Evolutionary conservation across 768 basidiomycete genomes (phyloP).

Genomic region (Daedaleopsis sinensis): DNA sequence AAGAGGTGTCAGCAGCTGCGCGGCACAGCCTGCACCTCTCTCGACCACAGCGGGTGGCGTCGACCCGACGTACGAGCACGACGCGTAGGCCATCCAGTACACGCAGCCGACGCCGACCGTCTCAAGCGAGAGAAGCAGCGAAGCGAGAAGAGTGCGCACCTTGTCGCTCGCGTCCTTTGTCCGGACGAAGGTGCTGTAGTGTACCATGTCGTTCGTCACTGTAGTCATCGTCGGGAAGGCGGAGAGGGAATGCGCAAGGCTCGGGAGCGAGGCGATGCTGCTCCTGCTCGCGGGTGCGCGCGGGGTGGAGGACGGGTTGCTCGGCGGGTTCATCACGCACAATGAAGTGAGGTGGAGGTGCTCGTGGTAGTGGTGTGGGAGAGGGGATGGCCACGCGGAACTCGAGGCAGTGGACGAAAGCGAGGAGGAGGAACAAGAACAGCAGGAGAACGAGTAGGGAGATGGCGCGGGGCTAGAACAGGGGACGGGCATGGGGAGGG

Average conservation of each 20-base stretch:
- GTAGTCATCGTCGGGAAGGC: slow-evolving; percentile 32
- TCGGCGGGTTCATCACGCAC: not conserved
- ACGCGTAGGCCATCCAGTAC: not conserved
- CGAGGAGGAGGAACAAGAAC: slow-evolving; percentile 10
- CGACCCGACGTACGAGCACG: not conserved
- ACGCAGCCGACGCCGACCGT: too few relatives aligned
- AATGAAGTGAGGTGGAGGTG: slow-evolving; percentile 1
- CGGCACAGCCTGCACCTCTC: not conserved
- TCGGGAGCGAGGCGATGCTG: slow-evolving; percentile 30
- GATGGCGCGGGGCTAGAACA: slow-evolving; percentile 18
- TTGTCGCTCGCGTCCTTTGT: slow-evolving; percentile 31
- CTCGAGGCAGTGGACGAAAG: slow-evolving; percentile 10
- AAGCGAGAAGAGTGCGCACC: slow-evolving; percentile 18
- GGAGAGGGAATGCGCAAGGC: slow-evolving; percentile 34
- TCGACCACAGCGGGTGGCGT: not conserved
- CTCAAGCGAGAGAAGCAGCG: not conserved
- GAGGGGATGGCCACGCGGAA: slow-evolving; percentile 6
- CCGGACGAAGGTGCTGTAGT: slow-evolving; percentile 28
- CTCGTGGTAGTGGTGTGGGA: slow-evolving; percentile 2
- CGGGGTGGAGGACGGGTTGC: slow-evolving; percentile 2
- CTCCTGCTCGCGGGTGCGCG: slow-evolving; percentile 10
- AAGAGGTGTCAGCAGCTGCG: not conserved
- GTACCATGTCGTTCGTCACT: slow-evolving; percentile 33
- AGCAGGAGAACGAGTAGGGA: slow-evolving; percentile 20
- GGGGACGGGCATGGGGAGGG: not conserved